Evolutionary conservation across 2,329 filamentous ascomycete genomes (phyloP).

Genomic region (Fusarium kyushuense): DNA sequence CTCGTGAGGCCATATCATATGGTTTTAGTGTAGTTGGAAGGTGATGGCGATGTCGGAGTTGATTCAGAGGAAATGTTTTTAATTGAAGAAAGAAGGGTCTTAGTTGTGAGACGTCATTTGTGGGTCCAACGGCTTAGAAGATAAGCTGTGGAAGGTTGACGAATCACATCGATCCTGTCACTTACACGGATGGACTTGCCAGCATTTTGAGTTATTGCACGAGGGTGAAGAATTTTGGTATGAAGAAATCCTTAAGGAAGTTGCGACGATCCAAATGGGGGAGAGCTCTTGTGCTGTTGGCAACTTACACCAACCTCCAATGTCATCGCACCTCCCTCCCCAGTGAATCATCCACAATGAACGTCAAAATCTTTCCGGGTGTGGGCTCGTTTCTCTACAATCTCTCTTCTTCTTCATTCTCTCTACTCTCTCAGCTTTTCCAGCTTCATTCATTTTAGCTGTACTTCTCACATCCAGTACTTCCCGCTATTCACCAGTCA

Average conservation of each 20-base stretch:
- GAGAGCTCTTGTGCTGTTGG: background rate
- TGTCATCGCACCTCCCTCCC: background rate
- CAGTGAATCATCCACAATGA: background rate
- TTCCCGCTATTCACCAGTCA: background rate
- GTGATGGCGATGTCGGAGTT: constrained; percentile 14
- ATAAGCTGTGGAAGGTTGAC: constrained; percentile 26
- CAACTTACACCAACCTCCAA: background rate
- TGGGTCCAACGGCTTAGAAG: constrained; percentile 22
- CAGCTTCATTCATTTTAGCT: background rate
- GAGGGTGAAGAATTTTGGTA: background rate
- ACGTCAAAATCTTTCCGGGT: background rate
- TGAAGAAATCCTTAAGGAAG: background rate
- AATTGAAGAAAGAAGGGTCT: constrained; percentile 25
- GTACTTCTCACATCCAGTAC: background rate
- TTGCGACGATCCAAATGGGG: background rate
- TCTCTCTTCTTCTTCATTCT: background rate
- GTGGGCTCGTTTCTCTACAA: background rate
- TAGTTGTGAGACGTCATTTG: constrained; percentile 41
- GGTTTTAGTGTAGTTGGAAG: constrained; percentile 5
- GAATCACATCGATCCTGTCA: constrained; percentile 32
- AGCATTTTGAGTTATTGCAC: background rate
- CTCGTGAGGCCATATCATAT: constrained; percentile 49
- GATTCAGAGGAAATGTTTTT: constrained; percentile 37
- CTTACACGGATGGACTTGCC: constrained; percentile 25
- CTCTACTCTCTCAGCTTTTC: background rate